Evolutionary conservation across 2,329 filamentous ascomycete genomes (phyloP).

Genomic region (Metarhizium album): DNA sequence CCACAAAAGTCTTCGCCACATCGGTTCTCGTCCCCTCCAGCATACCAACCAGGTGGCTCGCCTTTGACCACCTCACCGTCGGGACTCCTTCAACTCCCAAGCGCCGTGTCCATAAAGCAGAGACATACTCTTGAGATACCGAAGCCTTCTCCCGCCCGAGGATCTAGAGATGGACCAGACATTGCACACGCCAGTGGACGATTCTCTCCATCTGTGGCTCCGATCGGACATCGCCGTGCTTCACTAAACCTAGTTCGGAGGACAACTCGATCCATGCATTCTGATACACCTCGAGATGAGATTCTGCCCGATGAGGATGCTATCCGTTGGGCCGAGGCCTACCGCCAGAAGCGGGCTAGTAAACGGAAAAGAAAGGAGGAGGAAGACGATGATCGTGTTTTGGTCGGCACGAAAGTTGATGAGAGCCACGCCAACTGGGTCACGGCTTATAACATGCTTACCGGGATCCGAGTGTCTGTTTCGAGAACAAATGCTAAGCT

Average conservation of each 20-base stretch:
- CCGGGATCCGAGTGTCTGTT: slow-evolving; percentile 92
- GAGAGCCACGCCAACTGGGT: slow-evolving; percentile 96
- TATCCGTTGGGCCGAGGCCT: slow-evolving; percentile 82
- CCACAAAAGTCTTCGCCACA: slow-evolving; percentile 29
- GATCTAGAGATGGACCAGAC: slow-evolving; percentile 63
- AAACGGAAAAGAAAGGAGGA: slow-evolving; percentile 74
- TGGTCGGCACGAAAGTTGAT: slow-evolving; percentile 95
- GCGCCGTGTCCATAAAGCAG: slow-evolving; percentile 52
- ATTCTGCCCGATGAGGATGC: slow-evolving; percentile 82
- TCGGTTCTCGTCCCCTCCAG: slow-evolving; percentile 54
- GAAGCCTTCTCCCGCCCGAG: slow-evolving; percentile 51
- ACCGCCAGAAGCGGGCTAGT: slow-evolving; percentile 82
- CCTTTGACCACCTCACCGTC: slow-evolving; percentile 34
- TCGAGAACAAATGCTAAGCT: slow-evolving; percentile 95
- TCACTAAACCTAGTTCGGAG: slow-evolving; percentile 77
- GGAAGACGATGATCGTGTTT: slow-evolving; percentile 85
- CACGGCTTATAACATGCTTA: slow-evolving; percentile 98
- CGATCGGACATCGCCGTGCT: slow-evolving; percentile 54
- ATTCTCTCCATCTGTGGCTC: slow-evolving; percentile 57
- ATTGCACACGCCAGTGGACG: slow-evolving; percentile 61
- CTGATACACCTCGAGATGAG: slow-evolving; percentile 76
- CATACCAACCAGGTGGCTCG: slow-evolving; percentile 34
- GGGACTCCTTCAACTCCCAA: slow-evolving; percentile 36
- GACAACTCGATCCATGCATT: slow-evolving; percentile 75
- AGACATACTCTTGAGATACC: slow-evolving; percentile 86